A percentile compares a stretch with the other conserved stretches of the same genome.
Conservation (phyloP, 202 grass and related monocot species). For the Schoenoplectus tabernaemontani region DNA sequence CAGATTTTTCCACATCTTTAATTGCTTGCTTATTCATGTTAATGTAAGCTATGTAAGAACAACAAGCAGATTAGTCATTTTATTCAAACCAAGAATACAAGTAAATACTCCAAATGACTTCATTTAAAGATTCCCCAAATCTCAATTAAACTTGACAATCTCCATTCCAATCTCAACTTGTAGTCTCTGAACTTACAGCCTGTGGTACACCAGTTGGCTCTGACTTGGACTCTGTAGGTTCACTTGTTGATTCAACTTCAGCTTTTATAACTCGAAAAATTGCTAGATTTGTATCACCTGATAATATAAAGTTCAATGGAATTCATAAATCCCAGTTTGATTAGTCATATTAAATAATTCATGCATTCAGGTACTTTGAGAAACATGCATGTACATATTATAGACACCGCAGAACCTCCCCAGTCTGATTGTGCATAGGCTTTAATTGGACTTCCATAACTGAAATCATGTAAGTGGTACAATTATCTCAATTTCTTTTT, state of each 20-base stretch:
- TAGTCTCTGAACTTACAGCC: constrained; percentile 12
- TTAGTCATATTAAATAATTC: neutral
- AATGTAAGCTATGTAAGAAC: neutral
- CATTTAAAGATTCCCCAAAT: neutral
- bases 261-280: constrained; percentile 53
- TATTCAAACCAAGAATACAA: neutral
- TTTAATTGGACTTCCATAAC: neutral
- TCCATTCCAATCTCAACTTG: neutral
- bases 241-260: neutral
- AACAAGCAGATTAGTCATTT: neutral
- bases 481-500: neutral
- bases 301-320: neutral
- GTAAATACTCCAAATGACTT: neutral
- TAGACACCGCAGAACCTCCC: neutral
- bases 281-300: constrained; percentile 58
- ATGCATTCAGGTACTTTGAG: neutral
- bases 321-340: neutral
- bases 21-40: neutral
- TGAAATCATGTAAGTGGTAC: neutral
- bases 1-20: neutral
- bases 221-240: neutral
- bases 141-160: neutral
- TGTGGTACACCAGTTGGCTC: constrained; percentile 9
- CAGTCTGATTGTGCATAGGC: neutral
- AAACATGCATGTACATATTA: neutral